phyloP scores from a whole-genome alignment of 306 rosid species.

The Parietaria judaica region DNA sequence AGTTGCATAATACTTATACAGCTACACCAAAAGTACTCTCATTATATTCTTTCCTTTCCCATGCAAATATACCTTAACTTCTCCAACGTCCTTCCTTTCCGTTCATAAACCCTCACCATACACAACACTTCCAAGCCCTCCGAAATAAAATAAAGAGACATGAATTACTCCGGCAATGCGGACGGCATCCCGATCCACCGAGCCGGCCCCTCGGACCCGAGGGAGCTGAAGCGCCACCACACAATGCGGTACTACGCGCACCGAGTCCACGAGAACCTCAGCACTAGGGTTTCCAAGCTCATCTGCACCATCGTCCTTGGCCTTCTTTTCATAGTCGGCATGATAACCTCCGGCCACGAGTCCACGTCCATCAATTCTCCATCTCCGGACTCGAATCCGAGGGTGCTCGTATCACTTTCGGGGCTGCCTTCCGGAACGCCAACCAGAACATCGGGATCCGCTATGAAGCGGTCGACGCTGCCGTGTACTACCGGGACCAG shows the following conservation, averaged over 20 bases:
- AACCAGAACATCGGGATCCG: constrained; percentile 55
- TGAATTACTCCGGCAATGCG: neutral
- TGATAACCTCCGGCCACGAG: constrained; percentile 59
- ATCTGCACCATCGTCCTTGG: constrained; percentile 56
- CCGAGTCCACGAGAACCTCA: constrained; percentile 76
- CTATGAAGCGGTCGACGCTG: constrained; percentile 47
- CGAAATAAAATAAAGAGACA: constrained; percentile 24
- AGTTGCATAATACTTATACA: neutral
- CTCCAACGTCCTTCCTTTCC: constrained; percentile 15
- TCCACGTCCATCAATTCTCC: constrained; percentile 48
- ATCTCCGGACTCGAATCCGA: constrained; percentile 53
- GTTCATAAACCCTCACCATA: neutral
- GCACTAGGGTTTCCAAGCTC: constrained; percentile 55
- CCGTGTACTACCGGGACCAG: constrained; percentile 52
- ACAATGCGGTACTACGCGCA: constrained; percentile 49
- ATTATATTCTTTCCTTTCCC: constrained; percentile 57
- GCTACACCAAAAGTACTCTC: neutral
- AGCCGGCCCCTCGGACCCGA: constrained; percentile 13
- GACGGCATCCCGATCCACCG: constrained; percentile 45
- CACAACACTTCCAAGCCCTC: neutral
- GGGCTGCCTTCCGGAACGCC: constrained; percentile 57
- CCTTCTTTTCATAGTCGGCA: constrained; percentile 46
- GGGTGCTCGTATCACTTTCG: constrained; percentile 37
- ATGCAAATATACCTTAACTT: constrained; percentile 35
- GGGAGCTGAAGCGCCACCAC: constrained; percentile 48